These are phyloP conservation scores for Isoetes engelmannii DNA, from an alignment of 83 land plant genomes.

Conservation along the genomic window DNA sequence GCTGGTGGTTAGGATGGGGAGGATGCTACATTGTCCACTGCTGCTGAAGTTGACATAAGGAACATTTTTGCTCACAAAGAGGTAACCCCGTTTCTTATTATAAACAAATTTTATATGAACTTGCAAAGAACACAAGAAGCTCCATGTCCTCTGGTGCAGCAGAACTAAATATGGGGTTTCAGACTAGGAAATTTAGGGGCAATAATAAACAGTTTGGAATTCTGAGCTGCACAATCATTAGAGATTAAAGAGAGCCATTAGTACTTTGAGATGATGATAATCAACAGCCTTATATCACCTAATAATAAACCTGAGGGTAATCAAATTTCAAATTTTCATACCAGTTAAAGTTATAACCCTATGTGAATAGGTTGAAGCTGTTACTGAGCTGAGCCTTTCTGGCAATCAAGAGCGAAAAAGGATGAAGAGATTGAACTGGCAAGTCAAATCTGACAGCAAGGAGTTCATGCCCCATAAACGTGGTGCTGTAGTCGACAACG, in stretches of 20 bases:
- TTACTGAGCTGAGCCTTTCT: constrained; percentile 19
- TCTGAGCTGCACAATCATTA: too few relatives aligned
- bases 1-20: constrained; percentile 11
- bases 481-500: too few relatives aligned
- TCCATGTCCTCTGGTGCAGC: too few relatives aligned
- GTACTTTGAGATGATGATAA: too few relatives aligned
- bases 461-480: too few relatives aligned
- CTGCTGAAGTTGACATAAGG: constrained; percentile 9
- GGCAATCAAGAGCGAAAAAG: constrained; percentile 12
- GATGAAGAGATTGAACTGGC: constrained; percentile 17
- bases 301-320: background rate
- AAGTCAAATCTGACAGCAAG: constrained; percentile 1
- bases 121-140: too few relatives aligned
- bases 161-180: too few relatives aligned
- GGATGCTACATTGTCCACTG: background rate
- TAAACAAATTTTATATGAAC: background rate
- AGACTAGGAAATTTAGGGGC: too few relatives aligned
- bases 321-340: background rate
- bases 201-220: too few relatives aligned
- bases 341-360: background rate
- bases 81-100: background rate
- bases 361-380: constrained; percentile 14
- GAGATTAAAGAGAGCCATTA: too few relatives aligned
- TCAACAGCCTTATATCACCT: too few relatives aligned
- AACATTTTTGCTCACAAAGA: constrained; percentile 11